Evolutionary conservation across 495 filamentous ascomycete genomes (phyloP), one percentile per base, ranked within the genome.

Genomic region (Penicillium alfredii): DNA sequence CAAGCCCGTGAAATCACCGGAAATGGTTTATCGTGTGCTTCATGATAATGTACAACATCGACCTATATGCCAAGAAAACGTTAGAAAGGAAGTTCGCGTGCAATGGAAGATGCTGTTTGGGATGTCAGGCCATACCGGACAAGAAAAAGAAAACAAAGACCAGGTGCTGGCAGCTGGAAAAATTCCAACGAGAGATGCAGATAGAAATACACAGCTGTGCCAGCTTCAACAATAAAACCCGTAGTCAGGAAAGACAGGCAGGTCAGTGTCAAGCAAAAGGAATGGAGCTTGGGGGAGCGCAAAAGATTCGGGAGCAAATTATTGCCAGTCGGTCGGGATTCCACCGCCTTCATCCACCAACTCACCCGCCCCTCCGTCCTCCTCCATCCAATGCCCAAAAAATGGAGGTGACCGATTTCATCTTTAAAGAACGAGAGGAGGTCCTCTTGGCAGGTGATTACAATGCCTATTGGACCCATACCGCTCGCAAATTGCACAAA

Each of bases 381-480:
- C 47, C 35, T 40, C 24, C 30, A 30, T 29, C 44, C 18, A 16
- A 22, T 35, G 4, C 26, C 24, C 18, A 21, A 38, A 52, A 35
- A 35, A 97, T 99, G 92, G 88, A 97, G 38, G 83, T 97, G 57
- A 97, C 92, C 12, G 76, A 77, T 35, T 89, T 84, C 40, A 71
- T 97, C 37, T 75, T 84, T 51, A 76, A 78, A 27, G 74, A 77
- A 25, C 68, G 89, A 23, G 85, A 94, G 55, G 77, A 84, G 50
- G 86, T 82, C 4, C 76, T 94, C 27, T 74, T 94, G 6, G 77
- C 86, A 20, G 92, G 90, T 26, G 88, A 96, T 60, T 88, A 94
- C 66, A 79, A 77, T 60, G 81, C 82, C 18, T 96, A 97, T 58
- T 80, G 84, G 37, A 70, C 66, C 10, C 85, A 90, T 58, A 72